These are phyloP conservation scores for Evernia prunastri DNA, from an alignment of 495 filamentous ascomycete genomes.

Conservation along the genomic window DNA sequence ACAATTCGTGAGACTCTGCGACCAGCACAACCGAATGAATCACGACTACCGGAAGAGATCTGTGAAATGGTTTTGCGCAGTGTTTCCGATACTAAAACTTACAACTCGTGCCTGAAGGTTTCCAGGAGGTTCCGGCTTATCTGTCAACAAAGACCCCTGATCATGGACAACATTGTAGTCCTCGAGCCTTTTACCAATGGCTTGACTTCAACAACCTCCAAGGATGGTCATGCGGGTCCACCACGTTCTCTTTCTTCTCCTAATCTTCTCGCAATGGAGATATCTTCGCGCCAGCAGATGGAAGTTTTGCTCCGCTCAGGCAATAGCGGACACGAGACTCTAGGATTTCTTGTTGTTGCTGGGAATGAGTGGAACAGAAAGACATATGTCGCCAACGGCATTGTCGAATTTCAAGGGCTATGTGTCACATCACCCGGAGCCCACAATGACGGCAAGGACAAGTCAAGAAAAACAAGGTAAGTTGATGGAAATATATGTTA, in stretches of 20 bases:
- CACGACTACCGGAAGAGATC: not conserved
- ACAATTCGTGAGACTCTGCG: not conserved
- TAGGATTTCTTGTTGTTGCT: not conserved
- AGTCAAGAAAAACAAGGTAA: not conserved
- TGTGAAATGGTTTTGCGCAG: not conserved
- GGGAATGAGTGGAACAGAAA: not conserved
- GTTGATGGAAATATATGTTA: not conserved
- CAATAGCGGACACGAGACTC: not conserved
- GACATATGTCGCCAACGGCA: not conserved
- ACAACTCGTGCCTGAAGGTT: not conserved
- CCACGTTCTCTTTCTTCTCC: not conserved
- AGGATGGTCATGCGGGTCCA: no score
- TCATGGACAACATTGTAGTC: constrained; percentile 1
- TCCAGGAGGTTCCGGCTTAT: not conserved
- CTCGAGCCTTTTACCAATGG: not conserved
- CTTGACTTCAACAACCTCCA: no score
- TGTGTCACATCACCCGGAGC: not conserved
- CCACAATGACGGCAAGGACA: not conserved
- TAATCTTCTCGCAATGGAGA: not conserved
- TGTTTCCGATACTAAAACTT: not conserved
- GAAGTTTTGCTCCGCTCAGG: not conserved
- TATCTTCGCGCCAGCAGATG: not conserved
- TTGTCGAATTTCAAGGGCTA: not conserved
- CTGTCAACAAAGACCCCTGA: not conserved
- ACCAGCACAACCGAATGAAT: not conserved